Evolutionary conservation across 805 yeast species (phyloP), one percentile per base, ranked within the genome.

Genomic region (Starmera amethionina): DNA sequence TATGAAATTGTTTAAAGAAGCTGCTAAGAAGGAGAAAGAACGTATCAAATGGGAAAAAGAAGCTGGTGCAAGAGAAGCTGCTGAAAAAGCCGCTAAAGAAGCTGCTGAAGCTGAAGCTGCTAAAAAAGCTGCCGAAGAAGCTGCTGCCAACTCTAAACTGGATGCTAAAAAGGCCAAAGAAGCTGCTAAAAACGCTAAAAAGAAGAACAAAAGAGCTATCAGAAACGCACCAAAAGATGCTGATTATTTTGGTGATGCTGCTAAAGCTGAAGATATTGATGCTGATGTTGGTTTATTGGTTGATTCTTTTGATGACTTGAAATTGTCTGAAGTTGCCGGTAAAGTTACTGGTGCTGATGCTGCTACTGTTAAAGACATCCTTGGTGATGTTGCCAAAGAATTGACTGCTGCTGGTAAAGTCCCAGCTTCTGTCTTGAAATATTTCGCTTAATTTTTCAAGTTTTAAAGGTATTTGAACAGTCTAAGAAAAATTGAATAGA

Each of bases 21-120:
- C 77, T 39, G 97, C 89, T 65, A 86, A 85, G 78, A 81, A 81
- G 63, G 97, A 85, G 63, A 90, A 90, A 74, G 98, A 85, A 60
- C 79, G 78, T 64, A 78, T 73, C 73, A 93, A 90, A 68, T 90
- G 97, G 97, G 97, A 93, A 65, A 84, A 81, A 64, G 97, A 89
- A 65, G 96, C 97, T 40, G 97, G 96, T 53, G 79, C 95, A 29
- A 84, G 97, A 73, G 81, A 87, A 62, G 97, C 94, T 49, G 96
- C 96, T 46, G 98, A 87, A 59, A 95, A 90, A 38, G 81, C 83
- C 61, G 79, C 77, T 43, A 82, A 81, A 67, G 82, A 80, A 60
- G 96, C 84, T 54, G 95, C 83, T 40, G 97, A 84, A 57, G 85
- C 83, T 50, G 85, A 82, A 51, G 78, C 78, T 53, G 79, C 76